These are phyloP conservation scores for Kentomonas sorsogonicus DNA, from an alignment of 208 protist species.

Conservation along the genomic window DNA sequence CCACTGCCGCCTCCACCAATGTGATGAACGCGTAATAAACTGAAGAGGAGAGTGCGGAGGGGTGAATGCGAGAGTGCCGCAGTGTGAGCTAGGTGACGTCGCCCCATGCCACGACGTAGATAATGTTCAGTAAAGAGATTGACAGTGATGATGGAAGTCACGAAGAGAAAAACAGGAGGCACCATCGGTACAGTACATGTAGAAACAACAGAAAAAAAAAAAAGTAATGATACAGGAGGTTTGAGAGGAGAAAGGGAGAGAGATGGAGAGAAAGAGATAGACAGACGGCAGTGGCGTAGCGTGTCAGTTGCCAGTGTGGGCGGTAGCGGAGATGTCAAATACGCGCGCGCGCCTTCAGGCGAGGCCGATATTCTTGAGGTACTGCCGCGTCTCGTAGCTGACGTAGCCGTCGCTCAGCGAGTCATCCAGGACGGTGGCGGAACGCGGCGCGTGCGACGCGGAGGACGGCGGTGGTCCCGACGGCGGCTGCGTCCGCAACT, in stretches of 20 bases:
- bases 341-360: slow-evolving; percentile 16
- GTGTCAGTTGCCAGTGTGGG: background rate
- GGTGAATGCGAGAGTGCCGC: too few relatives aligned
- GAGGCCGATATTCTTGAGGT: slow-evolving; percentile 72
- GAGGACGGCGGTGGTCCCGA: background rate
- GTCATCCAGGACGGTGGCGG: slow-evolving; percentile 32
- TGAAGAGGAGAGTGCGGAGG: too few relatives aligned
- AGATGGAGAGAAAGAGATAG: background rate
- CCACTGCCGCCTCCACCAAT: background rate
- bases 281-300: background rate
- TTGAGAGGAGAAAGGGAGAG: slow-evolving; percentile 5
- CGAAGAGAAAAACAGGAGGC: too few relatives aligned
- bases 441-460: background rate
- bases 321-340: background rate
- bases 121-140: too few relatives aligned
- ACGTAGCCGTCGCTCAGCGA: slow-evolving; percentile 82
- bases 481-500: background rate
- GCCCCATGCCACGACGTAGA: too few relatives aligned
- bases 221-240: background rate
- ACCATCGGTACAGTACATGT: background rate
- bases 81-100: too few relatives aligned
- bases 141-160: too few relatives aligned
- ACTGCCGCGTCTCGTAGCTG: slow-evolving; percentile 82
- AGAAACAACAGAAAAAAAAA: slow-evolving; percentile 17
- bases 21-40: background rate